Percentiles rank a stretch among this genome's conserved stretches.
Evolutionary conservation across 2,329 filamentous ascomycete species (phyloP).

Genomic region (Graphilbum fragrans): DNA sequence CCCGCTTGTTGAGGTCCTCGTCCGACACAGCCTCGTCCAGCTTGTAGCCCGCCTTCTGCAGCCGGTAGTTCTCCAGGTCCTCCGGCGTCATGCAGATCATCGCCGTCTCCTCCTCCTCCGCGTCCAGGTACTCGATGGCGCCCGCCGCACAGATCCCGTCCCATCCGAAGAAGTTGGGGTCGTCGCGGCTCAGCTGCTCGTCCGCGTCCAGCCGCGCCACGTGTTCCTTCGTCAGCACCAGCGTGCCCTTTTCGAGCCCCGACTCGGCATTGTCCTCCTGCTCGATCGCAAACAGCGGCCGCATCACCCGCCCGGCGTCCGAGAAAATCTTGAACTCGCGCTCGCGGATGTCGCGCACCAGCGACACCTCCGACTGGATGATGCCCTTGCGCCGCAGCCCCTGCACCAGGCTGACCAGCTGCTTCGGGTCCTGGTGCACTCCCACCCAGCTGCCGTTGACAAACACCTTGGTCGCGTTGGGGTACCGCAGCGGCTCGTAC

Average conservation of each 20-base stretch:
- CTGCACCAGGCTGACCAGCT: slow-evolving; percentile 69
- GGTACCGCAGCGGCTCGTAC: slow-evolving; percentile 74
- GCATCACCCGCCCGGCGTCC: slow-evolving; percentile 88
- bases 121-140: slow-evolving; percentile 91
- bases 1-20: slow-evolving; percentile 69
- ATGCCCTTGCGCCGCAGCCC: slow-evolving; percentile 68
- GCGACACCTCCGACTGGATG: slow-evolving; percentile 83
- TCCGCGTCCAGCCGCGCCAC: slow-evolving; percentile 55
- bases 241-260: slow-evolving; percentile 46
- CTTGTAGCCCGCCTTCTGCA: slow-evolving; percentile 36
- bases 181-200: slow-evolving; percentile 52
- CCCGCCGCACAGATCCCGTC: slow-evolving; percentile 71
- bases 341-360: slow-evolving; percentile 92
- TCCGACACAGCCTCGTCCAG: slow-evolving; percentile 41
- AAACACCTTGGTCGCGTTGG: slow-evolving; percentile 93
- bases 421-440: slow-evolving; percentile 78
- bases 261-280: slow-evolving; percentile 66
- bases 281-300: slow-evolving; percentile 87
- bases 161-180: slow-evolving; percentile 66
- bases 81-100: slow-evolving; percentile 99
- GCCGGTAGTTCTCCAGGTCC: slow-evolving; percentile 69
- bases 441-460: slow-evolving; percentile 98
- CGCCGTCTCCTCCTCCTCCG: slow-evolving; percentile 93
- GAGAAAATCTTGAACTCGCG: slow-evolving; percentile 98
- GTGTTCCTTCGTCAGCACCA: slow-evolving; percentile 75